A percentile compares a stretch with the other conserved stretches of the same genome.
Conservation (phyloP, 257 asterid genomes). For the Paraleonurus japonicus region DNA sequence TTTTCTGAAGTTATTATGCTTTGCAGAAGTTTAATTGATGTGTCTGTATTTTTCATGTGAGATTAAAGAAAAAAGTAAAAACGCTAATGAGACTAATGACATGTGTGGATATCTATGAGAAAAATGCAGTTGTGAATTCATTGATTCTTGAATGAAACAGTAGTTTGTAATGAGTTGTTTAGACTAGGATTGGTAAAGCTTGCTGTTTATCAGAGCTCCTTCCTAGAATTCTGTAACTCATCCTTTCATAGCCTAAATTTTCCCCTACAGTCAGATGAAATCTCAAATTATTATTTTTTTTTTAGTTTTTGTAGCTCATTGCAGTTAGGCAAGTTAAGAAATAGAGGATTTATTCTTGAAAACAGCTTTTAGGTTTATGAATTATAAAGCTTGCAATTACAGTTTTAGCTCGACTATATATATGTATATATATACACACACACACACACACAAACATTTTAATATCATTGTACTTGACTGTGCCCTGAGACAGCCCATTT, state of each 20-base stretch:
- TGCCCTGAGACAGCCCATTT: neutral
- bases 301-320: neutral
- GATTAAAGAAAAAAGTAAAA: neutral
- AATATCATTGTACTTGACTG: neutral
- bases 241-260: neutral
- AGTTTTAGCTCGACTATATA: neutral
- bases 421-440: too few species aligned
- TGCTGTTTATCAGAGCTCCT: neutral
- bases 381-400: neutral
- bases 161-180: neutral
- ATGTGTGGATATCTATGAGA: neutral
- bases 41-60: neutral
- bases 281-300: neutral
- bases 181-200: neutral
- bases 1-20: slow-evolving; percentile 11
- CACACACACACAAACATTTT: neutral
- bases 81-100: neutral
- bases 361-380: neutral
- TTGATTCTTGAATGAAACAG: neutral
- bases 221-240: neutral
- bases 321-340: neutral
- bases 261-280: neutral
- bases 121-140: neutral
- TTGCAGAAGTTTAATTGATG: slow-evolving; percentile 7
- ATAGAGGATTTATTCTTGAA: neutral